Base-by-base conservation (phyloP, 352 stramenopile genomes). In the Globisporangium takayamanum region DNA sequence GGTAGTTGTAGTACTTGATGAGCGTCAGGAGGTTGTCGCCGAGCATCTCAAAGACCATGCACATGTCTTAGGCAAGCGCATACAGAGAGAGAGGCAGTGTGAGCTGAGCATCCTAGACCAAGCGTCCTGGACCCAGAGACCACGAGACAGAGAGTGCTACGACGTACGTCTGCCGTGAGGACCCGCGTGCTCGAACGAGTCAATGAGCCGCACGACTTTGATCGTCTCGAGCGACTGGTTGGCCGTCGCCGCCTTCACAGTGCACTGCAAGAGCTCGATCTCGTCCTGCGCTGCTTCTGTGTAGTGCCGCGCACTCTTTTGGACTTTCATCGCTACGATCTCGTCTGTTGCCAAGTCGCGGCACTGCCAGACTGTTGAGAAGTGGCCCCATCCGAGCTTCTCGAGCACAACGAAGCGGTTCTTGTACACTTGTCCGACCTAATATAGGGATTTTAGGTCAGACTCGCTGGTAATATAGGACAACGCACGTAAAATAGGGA, bases 351-450 rank as follows among this genome's bases (percentile, higher is more conserved):
- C 46, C 42, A 70, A 73, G 76, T 99, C 96, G 57, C 89, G 85
- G 53, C 96, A 97, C 75, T 99, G 97, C 97, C 97, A 99, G 20
- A 99, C 97, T 5, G 97, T 99, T 44, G 96, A 99, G 72, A 99
- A 99, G 70, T 99, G 97, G 28, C 97, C 97, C 97, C 97, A 99
- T 22, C 97, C 97, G 39, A 99, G 86, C 74, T 99, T 99, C 68
- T 98, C 93, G 42, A 99, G 80, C 58, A 99, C 93, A 30, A 97
- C 79, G 65, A 99, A 99, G 62, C 96, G 78, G 8, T 69, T 68
- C 53, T 96, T 96, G 79, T 91, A 98, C 56, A 97, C 76, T 44
- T 98, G 92, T 4, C 92, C 94, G 14, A 91, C 72, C 57, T 53
- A 26, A 37, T 37, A 25, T 53, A 22, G 33, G 33, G 10, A 45